Conservation (phyloP, 129 eudicot genomes). For the Flaveria sonorensis region DNA sequence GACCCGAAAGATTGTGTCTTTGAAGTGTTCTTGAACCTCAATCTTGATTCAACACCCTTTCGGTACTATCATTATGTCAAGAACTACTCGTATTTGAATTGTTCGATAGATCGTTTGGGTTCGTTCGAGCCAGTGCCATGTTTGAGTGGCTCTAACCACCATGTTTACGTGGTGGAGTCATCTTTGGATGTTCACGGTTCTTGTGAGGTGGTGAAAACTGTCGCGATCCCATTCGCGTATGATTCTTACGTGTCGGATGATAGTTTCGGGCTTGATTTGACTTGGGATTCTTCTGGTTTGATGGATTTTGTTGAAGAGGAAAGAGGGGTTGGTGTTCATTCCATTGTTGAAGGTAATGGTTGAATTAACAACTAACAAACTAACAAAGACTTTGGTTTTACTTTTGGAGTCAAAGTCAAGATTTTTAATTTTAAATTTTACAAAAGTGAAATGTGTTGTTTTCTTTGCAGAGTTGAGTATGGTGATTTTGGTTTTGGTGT, state of each 20-base stretch:
- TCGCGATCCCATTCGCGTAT: slow-evolving; percentile 51
- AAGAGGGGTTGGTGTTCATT: slow-evolving; percentile 23
- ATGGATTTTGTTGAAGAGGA: slow-evolving; percentile 26
- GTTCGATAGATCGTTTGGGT: slow-evolving; percentile 31
- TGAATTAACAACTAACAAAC: not conserved
- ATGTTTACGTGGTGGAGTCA: slow-evolving; percentile 53
- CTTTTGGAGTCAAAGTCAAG: slow-evolving; percentile 29
- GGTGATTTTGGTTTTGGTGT: slow-evolving; percentile 31
- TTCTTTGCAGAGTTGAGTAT: slow-evolving; percentile 39
- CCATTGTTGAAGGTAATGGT: slow-evolving; percentile 41
- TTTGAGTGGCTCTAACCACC: slow-evolving; percentile 38
- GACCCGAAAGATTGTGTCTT: slow-evolving; percentile 65
- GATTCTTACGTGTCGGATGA: slow-evolving; percentile 50
- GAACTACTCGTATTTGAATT: slow-evolving; percentile 48
- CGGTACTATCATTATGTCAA: slow-evolving; percentile 45
- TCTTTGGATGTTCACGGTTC: slow-evolving; percentile 31
- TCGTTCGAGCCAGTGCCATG: slow-evolving; percentile 44
- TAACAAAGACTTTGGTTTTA: not conserved
- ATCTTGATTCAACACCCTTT: slow-evolving; percentile 46
- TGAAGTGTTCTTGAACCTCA: slow-evolving; percentile 53
- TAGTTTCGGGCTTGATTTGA: slow-evolving; percentile 61
- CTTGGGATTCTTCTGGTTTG: slow-evolving; percentile 37
- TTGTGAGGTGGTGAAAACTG: slow-evolving; percentile 44
- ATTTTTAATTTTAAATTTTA: not conserved
- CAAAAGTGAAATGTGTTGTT: slow-evolving; percentile 8